Conservation (phyloP, 352 stramenopile species). For the Hyaloperonospora arabidopsidis region DNA sequence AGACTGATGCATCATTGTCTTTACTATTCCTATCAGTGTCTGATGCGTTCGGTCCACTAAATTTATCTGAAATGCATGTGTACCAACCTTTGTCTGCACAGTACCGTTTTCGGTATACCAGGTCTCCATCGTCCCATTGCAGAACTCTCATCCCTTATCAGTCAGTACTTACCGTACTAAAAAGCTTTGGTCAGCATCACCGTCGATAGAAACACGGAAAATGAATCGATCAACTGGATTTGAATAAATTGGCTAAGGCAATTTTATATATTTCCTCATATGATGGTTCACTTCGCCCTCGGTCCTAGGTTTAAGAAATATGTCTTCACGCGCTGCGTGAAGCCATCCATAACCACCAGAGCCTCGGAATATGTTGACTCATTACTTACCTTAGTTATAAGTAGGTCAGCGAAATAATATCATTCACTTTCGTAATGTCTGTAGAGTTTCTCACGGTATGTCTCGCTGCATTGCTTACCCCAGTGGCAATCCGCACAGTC, state of each 20-base stretch:
- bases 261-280: slow-evolving; percentile 5
- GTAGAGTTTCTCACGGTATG: slow-evolving; percentile 8
- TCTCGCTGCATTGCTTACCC: slow-evolving; percentile 12
- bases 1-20: slow-evolving; percentile 14
- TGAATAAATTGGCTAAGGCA: neutral
- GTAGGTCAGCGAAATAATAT: slow-evolving; percentile 10
- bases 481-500: slow-evolving; percentile 14
- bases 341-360: slow-evolving; percentile 4
- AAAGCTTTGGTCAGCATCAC: neutral
- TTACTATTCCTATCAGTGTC: slow-evolving; percentile 7
- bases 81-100: neutral
- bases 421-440: slow-evolving; percentile 6
- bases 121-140: slow-evolving; percentile 2
- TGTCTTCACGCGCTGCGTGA: slow-evolving; percentile 3
- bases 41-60: slow-evolving; percentile 7
- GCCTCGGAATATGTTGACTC: neutral
- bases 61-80: slow-evolving; percentile 4
- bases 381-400: slow-evolving; percentile 8
- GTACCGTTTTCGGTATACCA: slow-evolving; percentile 5
- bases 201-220: no score
- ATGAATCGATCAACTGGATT: neutral
- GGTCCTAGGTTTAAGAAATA: neutral
- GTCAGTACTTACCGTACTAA: neutral
- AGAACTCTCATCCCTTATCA: slow-evolving; percentile 13
- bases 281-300: slow-evolving; percentile 3